These are phyloP conservation scores for Sarocladium brachiariae DNA, from an alignment of 2,329 filamentous ascomycete species.

Conservation along the genomic window DNA sequence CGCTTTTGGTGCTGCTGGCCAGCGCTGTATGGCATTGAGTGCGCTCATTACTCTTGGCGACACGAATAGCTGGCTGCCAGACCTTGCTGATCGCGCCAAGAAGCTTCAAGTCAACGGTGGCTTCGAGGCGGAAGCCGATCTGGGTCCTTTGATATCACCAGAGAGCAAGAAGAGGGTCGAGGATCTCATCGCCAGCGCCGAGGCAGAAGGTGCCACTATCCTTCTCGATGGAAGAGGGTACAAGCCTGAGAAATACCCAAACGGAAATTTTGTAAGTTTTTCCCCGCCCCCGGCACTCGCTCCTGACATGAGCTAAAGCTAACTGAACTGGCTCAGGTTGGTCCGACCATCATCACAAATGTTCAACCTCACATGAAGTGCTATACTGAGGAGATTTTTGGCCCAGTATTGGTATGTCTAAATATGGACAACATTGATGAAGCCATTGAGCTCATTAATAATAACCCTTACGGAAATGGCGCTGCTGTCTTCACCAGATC, in stretches of 20 bases:
- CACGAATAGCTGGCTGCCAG: slow-evolving; percentile 68
- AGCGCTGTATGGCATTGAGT: slow-evolving; percentile 75
- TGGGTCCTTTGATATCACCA: slow-evolving; percentile 70
- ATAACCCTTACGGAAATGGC: slow-evolving; percentile 73
- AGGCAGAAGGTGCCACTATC: slow-evolving; percentile 69
- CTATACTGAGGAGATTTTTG: slow-evolving; percentile 76
- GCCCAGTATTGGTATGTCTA: slow-evolving; percentile 69
- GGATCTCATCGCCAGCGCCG: slow-evolving; percentile 61
- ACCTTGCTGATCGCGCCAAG: slow-evolving; percentile 66
- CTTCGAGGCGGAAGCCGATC: slow-evolving; percentile 67
- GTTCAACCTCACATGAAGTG: slow-evolving; percentile 70
- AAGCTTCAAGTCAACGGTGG: slow-evolving; percentile 64
- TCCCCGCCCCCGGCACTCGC: neutral
- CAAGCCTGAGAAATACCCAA: slow-evolving; percentile 66
- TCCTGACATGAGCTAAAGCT: neutral
- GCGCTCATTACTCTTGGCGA: slow-evolving; percentile 71
- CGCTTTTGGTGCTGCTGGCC: slow-evolving; percentile 75
- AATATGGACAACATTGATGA: slow-evolving; percentile 67
- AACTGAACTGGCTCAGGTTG: slow-evolving; percentile 46
- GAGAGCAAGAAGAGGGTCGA: slow-evolving; percentile 69
- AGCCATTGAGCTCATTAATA: slow-evolving; percentile 69
- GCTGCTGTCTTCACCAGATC: slow-evolving; percentile 68
- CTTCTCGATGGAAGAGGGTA: slow-evolving; percentile 68
- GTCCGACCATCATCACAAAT: slow-evolving; percentile 70
- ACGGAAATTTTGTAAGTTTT: slow-evolving; percentile 46